phyloP scores from a whole-genome alignment of 2,329 filamentous ascomycete genomes.

The Neonectria faginata region DNA sequence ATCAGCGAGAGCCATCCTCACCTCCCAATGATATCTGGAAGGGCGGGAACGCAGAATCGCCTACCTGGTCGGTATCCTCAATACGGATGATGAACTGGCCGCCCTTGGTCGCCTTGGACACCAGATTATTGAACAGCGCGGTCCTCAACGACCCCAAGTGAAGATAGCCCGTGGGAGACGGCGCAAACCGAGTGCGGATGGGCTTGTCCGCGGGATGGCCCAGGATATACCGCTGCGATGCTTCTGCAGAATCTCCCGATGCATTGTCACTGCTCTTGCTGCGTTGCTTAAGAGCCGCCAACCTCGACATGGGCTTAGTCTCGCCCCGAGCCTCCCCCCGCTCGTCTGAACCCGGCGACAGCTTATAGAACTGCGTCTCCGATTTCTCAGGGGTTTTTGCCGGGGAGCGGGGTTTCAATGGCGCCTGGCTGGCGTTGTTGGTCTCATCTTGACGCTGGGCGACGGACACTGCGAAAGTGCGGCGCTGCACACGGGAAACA shows the following conservation, averaged over 20 bases:
- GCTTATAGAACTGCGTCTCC: neutral
- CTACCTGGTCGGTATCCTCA: slow-evolving; percentile 93
- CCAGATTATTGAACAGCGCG: slow-evolving; percentile 92
- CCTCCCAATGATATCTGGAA: too few species aligned
- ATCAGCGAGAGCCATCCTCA: neutral
- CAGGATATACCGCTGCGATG: slow-evolving; percentile 46
- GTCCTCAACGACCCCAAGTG: slow-evolving; percentile 93
- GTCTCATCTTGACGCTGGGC: slow-evolving; percentile 14
- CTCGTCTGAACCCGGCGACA: neutral
- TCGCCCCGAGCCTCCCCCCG: slow-evolving; percentile 3
- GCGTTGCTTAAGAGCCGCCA: slow-evolving; percentile 43
- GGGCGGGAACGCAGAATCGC: slow-evolving; percentile 33
- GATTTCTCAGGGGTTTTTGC: neutral
- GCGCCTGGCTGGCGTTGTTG: slow-evolving; percentile 1
- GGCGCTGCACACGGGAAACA: slow-evolving; percentile 20
- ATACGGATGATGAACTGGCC: slow-evolving; percentile 92
- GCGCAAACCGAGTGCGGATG: slow-evolving; percentile 81
- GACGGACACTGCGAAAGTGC: slow-evolving; percentile 32
- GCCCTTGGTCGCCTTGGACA: slow-evolving; percentile 82
- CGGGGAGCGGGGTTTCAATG: slow-evolving; percentile 1
- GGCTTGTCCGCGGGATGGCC: slow-evolving; percentile 65
- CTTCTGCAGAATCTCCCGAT: slow-evolving; percentile 12
- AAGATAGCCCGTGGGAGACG: slow-evolving; percentile 92
- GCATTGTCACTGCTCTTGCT: slow-evolving; percentile 1
- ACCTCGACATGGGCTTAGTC: slow-evolving; percentile 30